phyloP scores from a whole-genome alignment of 352 stramenopile species.

The Pythium aphanidermatum region DNA sequence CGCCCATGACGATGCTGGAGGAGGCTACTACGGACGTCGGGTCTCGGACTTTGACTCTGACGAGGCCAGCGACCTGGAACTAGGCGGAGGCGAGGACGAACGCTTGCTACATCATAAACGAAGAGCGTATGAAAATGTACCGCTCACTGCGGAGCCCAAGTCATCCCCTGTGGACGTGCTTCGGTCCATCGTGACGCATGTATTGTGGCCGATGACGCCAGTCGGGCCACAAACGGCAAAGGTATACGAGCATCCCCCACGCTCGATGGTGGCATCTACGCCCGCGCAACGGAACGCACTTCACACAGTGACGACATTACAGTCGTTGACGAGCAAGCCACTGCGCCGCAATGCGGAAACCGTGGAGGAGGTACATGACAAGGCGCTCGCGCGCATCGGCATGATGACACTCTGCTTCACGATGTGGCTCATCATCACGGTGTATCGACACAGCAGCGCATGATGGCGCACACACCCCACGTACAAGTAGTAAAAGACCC shows the following conservation, averaged over 20 bases:
- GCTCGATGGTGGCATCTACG: neutral
- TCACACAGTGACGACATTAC: conserved; percentile 15
- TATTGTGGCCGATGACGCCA: conserved; percentile 20
- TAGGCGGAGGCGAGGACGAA: neutral
- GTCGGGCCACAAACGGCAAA: conserved; percentile 18
- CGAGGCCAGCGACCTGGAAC: conserved; percentile 1
- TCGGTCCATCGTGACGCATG: conserved; percentile 11
- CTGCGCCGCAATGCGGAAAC: conserved; percentile 27
- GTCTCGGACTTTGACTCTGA: no score
- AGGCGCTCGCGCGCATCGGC: conserved; percentile 28
- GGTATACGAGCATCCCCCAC: conserved; percentile 5
- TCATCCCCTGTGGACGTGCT: conserved; percentile 4
- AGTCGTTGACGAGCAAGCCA: conserved; percentile 8
- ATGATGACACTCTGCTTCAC: conserved; percentile 24
- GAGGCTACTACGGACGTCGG: neutral
- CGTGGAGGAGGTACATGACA: conserved; percentile 32
- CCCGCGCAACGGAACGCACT: conserved; percentile 5
- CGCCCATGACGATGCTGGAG: conserved; percentile 8
- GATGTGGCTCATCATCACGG: conserved; percentile 27
- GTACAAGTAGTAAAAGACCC: no score
- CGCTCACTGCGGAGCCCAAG: conserved; percentile 5
- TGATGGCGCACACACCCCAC: no score
- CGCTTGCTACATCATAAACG: neutral
- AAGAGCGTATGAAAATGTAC: no score
- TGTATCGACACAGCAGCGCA: conserved; percentile 21